Conservation (phyloP, 2,329 filamentous ascomycete genomes). For the Diaporthe humulicola region DNA sequence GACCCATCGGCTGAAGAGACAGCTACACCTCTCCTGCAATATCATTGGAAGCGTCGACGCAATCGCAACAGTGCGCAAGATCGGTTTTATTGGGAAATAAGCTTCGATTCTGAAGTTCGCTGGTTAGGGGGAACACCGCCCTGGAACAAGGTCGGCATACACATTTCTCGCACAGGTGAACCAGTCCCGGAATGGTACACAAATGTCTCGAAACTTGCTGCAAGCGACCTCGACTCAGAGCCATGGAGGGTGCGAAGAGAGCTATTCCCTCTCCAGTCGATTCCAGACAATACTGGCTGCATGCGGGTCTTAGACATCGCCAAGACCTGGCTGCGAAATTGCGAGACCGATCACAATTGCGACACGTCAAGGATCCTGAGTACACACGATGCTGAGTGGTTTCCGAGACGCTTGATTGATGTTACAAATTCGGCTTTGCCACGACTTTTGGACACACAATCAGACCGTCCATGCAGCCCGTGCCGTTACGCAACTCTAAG, state of each 20-base stretch:
- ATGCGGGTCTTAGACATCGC: not conserved
- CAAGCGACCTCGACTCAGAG: not conserved
- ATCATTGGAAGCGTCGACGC: not conserved
- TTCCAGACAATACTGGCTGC: not conserved
- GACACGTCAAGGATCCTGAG: not conserved
- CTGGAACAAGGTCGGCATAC: no score
- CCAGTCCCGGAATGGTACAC: no score
- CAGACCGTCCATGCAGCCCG: not conserved
- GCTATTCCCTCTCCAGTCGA: not conserved
- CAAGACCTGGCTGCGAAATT: not conserved
- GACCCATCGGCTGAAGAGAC: not conserved
- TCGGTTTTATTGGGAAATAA: no score
- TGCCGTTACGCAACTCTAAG: conserved; percentile 8
- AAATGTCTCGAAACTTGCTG: no score
- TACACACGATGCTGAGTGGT: not conserved
- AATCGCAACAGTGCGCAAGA: no score
- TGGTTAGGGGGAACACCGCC: no score
- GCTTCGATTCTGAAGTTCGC: not conserved
- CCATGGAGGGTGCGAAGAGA: conserved; percentile 27
- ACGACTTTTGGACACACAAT: not conserved
- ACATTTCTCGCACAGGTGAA: no score
- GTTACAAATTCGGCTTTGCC: not conserved
- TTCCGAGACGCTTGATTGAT: not conserved
- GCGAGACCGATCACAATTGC: not conserved
- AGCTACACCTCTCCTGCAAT: not conserved